These are phyloP conservation scores for Prunus yedoensis DNA, from an alignment of 331 rosid genomes.

Conservation along the genomic window DNA sequence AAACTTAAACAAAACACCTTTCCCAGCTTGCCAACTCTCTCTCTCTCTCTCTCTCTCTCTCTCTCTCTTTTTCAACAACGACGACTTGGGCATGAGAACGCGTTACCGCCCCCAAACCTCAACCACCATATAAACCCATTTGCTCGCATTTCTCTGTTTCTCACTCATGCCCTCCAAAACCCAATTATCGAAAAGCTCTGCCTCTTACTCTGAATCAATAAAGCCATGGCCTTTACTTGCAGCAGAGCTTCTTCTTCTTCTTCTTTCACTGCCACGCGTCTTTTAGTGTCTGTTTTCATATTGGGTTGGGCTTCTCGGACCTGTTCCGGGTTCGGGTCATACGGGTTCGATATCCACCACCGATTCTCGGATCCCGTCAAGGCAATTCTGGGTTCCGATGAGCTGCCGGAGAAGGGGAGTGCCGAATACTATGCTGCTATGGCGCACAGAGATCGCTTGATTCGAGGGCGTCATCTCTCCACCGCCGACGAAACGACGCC, in stretches of 20 bases:
- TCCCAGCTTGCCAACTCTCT: not conserved
- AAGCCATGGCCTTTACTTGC: slow-evolving; percentile 7
- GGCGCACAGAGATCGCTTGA: slow-evolving; percentile 57
- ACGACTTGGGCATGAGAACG: not conserved
- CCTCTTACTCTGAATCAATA: not conserved
- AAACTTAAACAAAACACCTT: not conserved
- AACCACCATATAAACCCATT: not conserved
- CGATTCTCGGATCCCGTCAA: slow-evolving; percentile 67
- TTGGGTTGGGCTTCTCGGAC: slow-evolving; percentile 29
- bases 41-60: not conserved
- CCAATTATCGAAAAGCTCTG: not conserved
- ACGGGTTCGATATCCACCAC: slow-evolving; percentile 68
- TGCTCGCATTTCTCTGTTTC: not conserved
- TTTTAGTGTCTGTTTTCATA: not conserved
- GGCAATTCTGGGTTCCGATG: slow-evolving; percentile 47
- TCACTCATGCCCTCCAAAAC: not conserved
- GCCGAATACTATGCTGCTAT: slow-evolving; percentile 61
- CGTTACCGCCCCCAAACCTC: not conserved
- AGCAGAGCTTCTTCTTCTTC: not conserved
- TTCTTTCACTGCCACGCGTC: not conserved
- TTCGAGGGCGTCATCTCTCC: slow-evolving; percentile 67
- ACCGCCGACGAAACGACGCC: slow-evolving; percentile 18
- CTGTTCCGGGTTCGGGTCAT: slow-evolving; percentile 36
- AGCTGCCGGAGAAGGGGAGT: slow-evolving; percentile 59
- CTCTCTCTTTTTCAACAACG: not conserved